Conservation (phyloP, 2,329 filamentous ascomycete genomes). For the Fusarium burgessii region DNA sequence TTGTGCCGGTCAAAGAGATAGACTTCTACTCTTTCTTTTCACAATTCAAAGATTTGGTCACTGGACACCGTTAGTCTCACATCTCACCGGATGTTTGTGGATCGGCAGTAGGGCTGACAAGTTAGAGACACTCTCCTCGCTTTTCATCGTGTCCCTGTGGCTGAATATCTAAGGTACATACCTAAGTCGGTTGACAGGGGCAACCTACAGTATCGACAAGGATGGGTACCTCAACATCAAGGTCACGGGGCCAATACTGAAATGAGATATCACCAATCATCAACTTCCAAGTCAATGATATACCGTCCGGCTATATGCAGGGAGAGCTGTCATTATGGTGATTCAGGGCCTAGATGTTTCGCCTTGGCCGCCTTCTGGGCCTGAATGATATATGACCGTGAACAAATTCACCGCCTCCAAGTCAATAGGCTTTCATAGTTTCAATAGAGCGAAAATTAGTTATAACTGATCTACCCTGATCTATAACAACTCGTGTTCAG, state of each 20-base stretch:
- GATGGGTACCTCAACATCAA: slow-evolving; percentile 10
- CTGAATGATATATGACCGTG: slow-evolving; percentile 10
- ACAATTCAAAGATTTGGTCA: not conserved
- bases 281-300: slow-evolving; percentile 22
- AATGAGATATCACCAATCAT: slow-evolving; percentile 35
- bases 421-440: not conserved
- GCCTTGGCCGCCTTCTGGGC: slow-evolving; percentile 7
- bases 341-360: slow-evolving; percentile 17
- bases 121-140: not conserved
- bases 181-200: slow-evolving; percentile 9
- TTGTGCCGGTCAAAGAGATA: too few relatives aligned
- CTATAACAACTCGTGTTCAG: not conserved
- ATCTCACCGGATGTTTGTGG: not conserved
- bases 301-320: slow-evolving; percentile 30
- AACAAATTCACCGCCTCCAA: slow-evolving; percentile 22
- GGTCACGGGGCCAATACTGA: slow-evolving; percentile 27
- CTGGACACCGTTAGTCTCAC: not conserved
- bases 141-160: slow-evolving; percentile 8
- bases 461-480: not conserved
- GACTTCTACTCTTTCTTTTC: not conserved
- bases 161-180: slow-evolving; percentile 9
- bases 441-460: not conserved
- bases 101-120: slow-evolving; percentile 17
- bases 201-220: slow-evolving; percentile 18
- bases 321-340: slow-evolving; percentile 34